phyloP scores from a whole-genome alignment of 1,284 basidiomycete species.

The Ceratobasidium sp. region DNA sequence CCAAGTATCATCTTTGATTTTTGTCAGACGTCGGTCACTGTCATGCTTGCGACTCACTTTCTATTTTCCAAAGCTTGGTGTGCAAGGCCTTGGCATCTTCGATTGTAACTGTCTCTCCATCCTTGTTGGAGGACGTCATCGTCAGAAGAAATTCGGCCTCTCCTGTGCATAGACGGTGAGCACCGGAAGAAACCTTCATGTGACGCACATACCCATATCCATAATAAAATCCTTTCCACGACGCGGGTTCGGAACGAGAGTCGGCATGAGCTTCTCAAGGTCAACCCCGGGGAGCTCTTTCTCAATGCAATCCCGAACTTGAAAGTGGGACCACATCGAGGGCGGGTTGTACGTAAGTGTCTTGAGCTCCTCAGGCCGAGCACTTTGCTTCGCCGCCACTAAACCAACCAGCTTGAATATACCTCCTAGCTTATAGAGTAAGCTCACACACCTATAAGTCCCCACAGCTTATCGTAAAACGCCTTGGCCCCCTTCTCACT shows the following conservation, averaged over 20 bases:
- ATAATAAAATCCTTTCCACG: conserved; percentile 5
- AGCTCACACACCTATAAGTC: conserved; percentile 15
- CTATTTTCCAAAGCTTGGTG: conserved; percentile 33
- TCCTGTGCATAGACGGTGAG: not conserved
- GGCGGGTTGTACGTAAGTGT: conserved; percentile 24
- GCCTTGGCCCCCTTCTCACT: conserved; percentile 33
- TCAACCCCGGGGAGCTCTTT: conserved; percentile 24
- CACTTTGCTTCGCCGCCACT: conserved; percentile 35
- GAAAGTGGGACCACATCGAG: conserved; percentile 29
- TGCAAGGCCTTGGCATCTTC: conserved; percentile 21
- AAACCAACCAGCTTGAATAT: not conserved
- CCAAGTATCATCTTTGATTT: conserved; percentile 21
- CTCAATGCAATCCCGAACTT: conserved; percentile 31
- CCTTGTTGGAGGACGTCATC: conserved; percentile 5
- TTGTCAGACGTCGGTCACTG: not conserved
- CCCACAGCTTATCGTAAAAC: conserved; percentile 36
- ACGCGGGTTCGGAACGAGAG: conserved; percentile 2
- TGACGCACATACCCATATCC: conserved; percentile 24
- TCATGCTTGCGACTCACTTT: conserved; percentile 4
- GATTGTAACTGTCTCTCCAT: conserved; percentile 1
- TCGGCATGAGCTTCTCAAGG: conserved; percentile 18
- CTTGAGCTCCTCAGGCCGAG: conserved; percentile 3
- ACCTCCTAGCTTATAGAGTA: not conserved
- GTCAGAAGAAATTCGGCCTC: conserved; percentile 24
- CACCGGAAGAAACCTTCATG: not conserved